Conservation (phyloP, 495 filamentous ascomycete genomes). For the Xylaria palmicola region DNA sequence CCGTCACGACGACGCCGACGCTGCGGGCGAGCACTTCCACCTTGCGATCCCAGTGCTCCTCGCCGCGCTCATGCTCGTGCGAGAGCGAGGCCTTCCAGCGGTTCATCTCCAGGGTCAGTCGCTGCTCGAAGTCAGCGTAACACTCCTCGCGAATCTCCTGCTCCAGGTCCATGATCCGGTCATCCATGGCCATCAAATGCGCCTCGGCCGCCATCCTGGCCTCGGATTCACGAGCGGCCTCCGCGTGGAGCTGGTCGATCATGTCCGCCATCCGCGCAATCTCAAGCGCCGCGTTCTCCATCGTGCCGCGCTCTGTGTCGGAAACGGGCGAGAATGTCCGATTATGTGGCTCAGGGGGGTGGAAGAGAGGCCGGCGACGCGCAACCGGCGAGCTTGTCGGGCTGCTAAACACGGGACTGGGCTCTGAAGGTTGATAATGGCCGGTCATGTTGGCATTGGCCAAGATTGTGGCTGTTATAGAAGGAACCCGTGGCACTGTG, state of each 20-base stretch:
- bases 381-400: conserved; percentile 34
- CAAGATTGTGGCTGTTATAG: conserved; percentile 54
- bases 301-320: conserved; percentile 61
- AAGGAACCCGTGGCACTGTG: conserved; percentile 85
- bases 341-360: conserved; percentile 41
- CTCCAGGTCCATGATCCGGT: conserved; percentile 70
- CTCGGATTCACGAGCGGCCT: conserved; percentile 55
- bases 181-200: conserved; percentile 59
- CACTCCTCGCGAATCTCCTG: conserved; percentile 88
- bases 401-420: conserved; percentile 33
- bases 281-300: conserved; percentile 72
- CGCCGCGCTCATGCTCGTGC: conserved; percentile 67
- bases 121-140: conserved; percentile 78
- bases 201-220: conserved; percentile 60
- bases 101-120: conserved; percentile 67
- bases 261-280: conserved; percentile 73
- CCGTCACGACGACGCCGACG: conserved; percentile 46
- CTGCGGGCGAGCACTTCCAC: conserved; percentile 78
- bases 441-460: conserved; percentile 36
- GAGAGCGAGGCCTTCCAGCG: conserved; percentile 75
- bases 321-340: conserved; percentile 43
- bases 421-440: conserved; percentile 47
- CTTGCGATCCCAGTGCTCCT: conserved; percentile 87
- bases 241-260: conserved; percentile 67
- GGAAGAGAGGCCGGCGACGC: conserved; percentile 33